These are phyloP conservation scores for Leccinum subtestaceum DNA, from an alignment of 768 basidiomycete species.

Conservation along the genomic window DNA sequence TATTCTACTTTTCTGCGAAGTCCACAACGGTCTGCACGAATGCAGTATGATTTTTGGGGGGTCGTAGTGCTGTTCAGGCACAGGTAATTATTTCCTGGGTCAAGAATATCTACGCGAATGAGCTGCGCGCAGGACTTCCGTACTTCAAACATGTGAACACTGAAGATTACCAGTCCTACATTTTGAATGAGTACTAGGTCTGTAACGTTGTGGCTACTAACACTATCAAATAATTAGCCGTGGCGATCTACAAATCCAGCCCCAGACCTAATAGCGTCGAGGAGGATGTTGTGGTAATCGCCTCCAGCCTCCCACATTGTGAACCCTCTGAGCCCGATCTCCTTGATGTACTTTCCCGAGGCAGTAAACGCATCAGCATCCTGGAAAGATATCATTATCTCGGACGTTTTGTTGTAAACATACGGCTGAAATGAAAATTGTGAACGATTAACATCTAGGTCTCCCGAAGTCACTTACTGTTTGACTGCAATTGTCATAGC, in stretches of 20 bases:
- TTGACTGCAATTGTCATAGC: conserved; percentile 67
- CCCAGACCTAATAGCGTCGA: conserved; percentile 48
- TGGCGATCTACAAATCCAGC: conserved; percentile 1
- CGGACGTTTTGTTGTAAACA: conserved; percentile 54
- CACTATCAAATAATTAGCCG: background rate
- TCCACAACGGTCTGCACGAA: conserved; percentile 1
- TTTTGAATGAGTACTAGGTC: background rate
- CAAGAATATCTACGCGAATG: conserved; percentile 48
- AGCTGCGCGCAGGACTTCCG: conserved; percentile 9
- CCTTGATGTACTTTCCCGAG: conserved; percentile 61
- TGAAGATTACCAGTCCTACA: background rate
- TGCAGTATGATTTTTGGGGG: conserved; percentile 7
- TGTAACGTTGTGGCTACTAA: background rate
- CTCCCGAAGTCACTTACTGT: conserved; percentile 47
- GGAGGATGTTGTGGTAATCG: conserved; percentile 57
- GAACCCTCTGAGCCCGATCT: conserved; percentile 58
- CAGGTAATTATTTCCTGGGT: background rate
- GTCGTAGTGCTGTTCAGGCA: conserved; percentile 31
- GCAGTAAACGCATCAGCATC: conserved; percentile 53
- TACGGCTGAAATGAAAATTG: conserved; percentile 46
- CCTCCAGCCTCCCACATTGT: conserved; percentile 72
- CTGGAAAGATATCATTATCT: conserved; percentile 67
- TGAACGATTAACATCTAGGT: background rate
- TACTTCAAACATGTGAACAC: too few relatives aligned
- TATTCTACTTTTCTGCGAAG: conserved; percentile 46